A percentile compares a stretch with the other conserved stretches of the same genome.
These are phyloP conservation scores for Larix kaempferi DNA, from an alignment of 75 land plant species.

Conservation along the genomic window DNA sequence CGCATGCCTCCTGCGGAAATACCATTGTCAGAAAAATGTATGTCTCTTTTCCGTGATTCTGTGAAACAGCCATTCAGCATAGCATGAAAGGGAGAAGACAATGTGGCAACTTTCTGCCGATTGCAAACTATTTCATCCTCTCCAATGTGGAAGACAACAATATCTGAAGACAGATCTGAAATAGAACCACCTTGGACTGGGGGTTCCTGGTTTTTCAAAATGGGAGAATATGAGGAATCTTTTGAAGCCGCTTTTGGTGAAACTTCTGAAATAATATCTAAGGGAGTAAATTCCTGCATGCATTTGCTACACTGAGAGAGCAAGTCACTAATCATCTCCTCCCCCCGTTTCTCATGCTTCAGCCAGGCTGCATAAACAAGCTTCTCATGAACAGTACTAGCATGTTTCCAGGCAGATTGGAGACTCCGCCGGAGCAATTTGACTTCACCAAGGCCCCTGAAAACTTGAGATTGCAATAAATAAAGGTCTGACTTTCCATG, in stretches of 20 bases:
- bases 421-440: slow-evolving; percentile 90
- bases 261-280: slow-evolving; percentile 56
- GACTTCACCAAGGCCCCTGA: slow-evolving; percentile 85
- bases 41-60: slow-evolving; percentile 65
- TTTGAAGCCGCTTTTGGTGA: slow-evolving; percentile 20
- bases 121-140: slow-evolving; percentile 66
- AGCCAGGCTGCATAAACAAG: slow-evolving; percentile 92
- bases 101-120: slow-evolving; percentile 69
- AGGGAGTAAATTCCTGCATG: slow-evolving; percentile 46
- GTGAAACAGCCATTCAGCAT: slow-evolving; percentile 94
- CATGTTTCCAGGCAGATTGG: slow-evolving; percentile 70
- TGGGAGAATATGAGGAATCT: neutral
- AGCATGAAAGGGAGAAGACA: slow-evolving; percentile 83
- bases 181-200: neutral
- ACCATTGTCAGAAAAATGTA: slow-evolving; percentile 81
- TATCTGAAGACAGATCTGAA: neutral
- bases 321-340: slow-evolving; percentile 67
- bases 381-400: slow-evolving; percentile 67
- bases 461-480: slow-evolving; percentile 83
- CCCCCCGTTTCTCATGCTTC: slow-evolving; percentile 81
- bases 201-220: neutral
- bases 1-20: slow-evolving; percentile 77
- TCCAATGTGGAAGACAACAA: slow-evolving; percentile 63
- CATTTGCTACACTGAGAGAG: slow-evolving; percentile 68
- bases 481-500: slow-evolving; percentile 64